A percentile compares a stretch with the other conserved stretches of the same genome.
phyloP scores from a whole-genome alignment of 345 rosid species.

The Moricandia moricandioides region DNA sequence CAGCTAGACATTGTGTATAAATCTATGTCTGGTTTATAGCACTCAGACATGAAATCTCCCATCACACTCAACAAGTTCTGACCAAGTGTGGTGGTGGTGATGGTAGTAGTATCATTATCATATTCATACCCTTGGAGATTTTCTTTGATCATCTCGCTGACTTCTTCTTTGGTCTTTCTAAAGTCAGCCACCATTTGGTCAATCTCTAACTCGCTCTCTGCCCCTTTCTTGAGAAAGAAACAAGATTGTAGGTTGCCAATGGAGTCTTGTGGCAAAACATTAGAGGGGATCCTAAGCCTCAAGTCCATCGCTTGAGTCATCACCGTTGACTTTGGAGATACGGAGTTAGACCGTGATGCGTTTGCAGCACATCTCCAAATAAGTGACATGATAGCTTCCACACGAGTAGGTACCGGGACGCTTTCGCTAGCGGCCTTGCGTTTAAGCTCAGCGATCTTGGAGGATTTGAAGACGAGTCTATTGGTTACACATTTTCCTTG shows the following conservation, averaged over 20 bases:
- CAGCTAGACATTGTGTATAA: constrained; percentile 37
- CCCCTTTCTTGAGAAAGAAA: not conserved
- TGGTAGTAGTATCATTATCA: not conserved
- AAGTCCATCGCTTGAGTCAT: constrained; percentile 38
- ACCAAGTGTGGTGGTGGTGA: constrained; percentile 3
- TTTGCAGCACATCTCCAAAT: constrained; percentile 29
- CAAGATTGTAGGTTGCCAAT: constrained; percentile 29
- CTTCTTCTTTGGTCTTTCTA: constrained; percentile 22
- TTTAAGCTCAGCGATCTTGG: constrained; percentile 31
- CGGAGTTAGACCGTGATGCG: not conserved
- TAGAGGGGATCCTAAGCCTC: constrained; percentile 30
- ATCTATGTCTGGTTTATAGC: constrained; percentile 12
- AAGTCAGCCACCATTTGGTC: constrained; percentile 18
- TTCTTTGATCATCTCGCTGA: not conserved
- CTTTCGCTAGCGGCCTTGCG: constrained; percentile 15
- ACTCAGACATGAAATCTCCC: not conserved
- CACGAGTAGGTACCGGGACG: constrained; percentile 30
- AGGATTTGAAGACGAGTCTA: constrained; percentile 24
- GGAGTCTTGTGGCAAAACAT: not conserved
- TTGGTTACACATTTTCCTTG: not conserved
- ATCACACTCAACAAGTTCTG: not conserved
- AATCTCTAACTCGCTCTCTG: constrained; percentile 18
- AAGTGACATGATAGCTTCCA: constrained; percentile 35
- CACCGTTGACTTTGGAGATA: not conserved
- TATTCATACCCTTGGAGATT: not conserved